Evolutionary conservation across 768 basidiomycete species (phyloP).

Genomic region (Exidia glandulosa): DNA sequence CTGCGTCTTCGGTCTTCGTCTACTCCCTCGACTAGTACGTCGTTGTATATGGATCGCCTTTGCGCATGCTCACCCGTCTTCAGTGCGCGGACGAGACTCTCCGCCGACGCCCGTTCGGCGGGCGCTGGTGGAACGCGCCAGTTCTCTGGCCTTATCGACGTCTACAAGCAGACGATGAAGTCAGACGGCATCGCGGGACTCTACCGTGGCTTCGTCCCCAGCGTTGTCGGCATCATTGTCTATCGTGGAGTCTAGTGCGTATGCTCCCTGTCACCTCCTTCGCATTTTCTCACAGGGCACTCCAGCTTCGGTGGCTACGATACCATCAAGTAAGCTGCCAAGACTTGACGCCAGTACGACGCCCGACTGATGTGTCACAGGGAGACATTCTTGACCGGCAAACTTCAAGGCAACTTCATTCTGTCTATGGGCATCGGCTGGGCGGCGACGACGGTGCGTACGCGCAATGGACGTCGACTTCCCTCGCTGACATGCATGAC

Average conservation of each 20-base stretch:
- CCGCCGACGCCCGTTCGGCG: conserved; percentile 28
- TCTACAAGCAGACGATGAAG: conserved; percentile 31
- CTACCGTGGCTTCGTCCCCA: conserved; percentile 33
- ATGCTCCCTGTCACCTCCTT: neutral
- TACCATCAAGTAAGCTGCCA: conserved; percentile 16
- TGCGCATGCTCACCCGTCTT: neutral
- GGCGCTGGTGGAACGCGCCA: conserved; percentile 29
- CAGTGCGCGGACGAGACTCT: conserved; percentile 31
- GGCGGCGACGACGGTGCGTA: conserved; percentile 27
- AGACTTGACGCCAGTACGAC: neutral
- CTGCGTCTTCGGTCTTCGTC: conserved; percentile 30
- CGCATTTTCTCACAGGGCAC: neutral
- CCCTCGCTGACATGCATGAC: neutral
- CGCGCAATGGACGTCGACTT: no score
- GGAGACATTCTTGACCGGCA: conserved; percentile 28
- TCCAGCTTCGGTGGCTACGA: conserved; percentile 34
- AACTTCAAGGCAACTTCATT: conserved; percentile 27
- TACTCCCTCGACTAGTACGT: conserved; percentile 35
- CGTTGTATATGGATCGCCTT: neutral
- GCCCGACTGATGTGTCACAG: neutral
- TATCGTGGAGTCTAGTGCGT: conserved; percentile 35
- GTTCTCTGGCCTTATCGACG: conserved; percentile 30
- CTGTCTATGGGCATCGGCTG: conserved; percentile 33
- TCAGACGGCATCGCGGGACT: conserved; percentile 31
- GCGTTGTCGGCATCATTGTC: conserved; percentile 30